phyloP scores from a whole-genome alignment of 2,329 filamentous ascomycete genomes.

The Leptosphaerulina australis region DNA sequence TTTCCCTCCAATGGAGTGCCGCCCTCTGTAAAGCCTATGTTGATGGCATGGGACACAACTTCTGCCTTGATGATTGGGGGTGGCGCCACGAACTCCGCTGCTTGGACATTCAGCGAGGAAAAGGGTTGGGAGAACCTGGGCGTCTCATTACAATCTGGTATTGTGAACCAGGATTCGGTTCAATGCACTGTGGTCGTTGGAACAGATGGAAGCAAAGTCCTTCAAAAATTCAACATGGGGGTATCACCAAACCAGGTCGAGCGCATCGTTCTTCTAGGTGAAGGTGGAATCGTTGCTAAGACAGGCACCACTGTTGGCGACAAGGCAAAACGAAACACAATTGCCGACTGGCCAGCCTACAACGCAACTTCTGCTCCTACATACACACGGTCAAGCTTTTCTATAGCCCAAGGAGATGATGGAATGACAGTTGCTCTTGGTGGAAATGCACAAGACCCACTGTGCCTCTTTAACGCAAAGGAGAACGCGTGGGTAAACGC shows the following conservation, averaged over 20 bases:
- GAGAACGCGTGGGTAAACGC: conserved; percentile 81
- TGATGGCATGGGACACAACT: conserved; percentile 75
- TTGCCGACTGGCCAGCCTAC: conserved; percentile 76
- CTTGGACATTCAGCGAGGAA: conserved; percentile 73
- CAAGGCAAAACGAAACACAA: conserved; percentile 60
- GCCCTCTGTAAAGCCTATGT: conserved; percentile 69
- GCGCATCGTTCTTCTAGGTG: conserved; percentile 69
- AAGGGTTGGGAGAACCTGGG: conserved; percentile 72
- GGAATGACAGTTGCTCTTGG: conserved; percentile 80
- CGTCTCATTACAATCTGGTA: conserved; percentile 64
- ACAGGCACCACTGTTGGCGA: conserved; percentile 56
- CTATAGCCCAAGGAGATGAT: conserved; percentile 69
- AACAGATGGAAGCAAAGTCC: conserved; percentile 75
- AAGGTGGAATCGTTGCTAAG: conserved; percentile 59
- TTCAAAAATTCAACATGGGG: conserved; percentile 79
- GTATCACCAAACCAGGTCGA: conserved; percentile 76
- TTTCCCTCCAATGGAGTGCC: conserved; percentile 59
- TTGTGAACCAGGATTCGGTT: conserved; percentile 64
- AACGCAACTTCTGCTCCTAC: conserved; percentile 75
- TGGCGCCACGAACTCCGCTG: conserved; percentile 64
- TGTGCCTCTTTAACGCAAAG: conserved; percentile 78
- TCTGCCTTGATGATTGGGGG: conserved; percentile 79
- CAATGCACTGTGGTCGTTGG: conserved; percentile 71
- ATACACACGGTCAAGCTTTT: conserved; percentile 68
- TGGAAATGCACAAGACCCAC: conserved; percentile 65